Percentiles rank a stretch among this genome's conserved stretches.
These are phyloP conservation scores for Daedalea quercina DNA, from an alignment of 768 basidiomycete species.

Conservation along the genomic window DNA sequence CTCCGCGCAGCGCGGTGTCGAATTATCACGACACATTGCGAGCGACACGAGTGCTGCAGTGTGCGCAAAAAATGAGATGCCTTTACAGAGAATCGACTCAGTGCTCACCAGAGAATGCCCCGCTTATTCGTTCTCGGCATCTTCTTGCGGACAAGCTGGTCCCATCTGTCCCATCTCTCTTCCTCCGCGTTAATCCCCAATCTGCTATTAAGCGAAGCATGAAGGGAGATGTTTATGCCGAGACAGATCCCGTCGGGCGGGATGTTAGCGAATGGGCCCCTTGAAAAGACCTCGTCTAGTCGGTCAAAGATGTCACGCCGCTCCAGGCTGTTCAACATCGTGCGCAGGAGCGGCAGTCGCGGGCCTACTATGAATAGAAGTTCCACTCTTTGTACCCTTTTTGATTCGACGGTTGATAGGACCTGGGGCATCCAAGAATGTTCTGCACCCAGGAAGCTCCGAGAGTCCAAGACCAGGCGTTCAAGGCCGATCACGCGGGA, in stretches of 20 bases:
- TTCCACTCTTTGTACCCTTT: not conserved
- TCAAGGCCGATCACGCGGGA: not conserved
- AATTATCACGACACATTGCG: no score
- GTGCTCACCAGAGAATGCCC: not conserved
- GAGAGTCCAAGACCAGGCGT: not conserved
- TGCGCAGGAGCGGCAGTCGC: not conserved
- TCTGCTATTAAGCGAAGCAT: no score
- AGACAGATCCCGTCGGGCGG: not conserved
- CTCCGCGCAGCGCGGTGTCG: no score
- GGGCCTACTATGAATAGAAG: not conserved
- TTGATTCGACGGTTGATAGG: not conserved
- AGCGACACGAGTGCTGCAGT: no score
- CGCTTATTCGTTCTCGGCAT: not conserved
- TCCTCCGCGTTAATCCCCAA: not conserved
- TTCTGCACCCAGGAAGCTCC: not conserved
- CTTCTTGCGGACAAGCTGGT: not conserved
- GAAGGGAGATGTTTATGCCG: not conserved
- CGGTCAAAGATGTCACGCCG: not conserved
- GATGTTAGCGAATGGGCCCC: not conserved
- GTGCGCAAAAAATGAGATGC: no score
- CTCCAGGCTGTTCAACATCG: not conserved
- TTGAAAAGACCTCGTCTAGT: not conserved
- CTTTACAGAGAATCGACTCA: no score
- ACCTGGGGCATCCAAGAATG: not conserved
- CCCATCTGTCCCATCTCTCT: not conserved